Base-by-base conservation (phyloP, 2,329 filamentous ascomycete species). In the Neonectria ditissima region DNA sequence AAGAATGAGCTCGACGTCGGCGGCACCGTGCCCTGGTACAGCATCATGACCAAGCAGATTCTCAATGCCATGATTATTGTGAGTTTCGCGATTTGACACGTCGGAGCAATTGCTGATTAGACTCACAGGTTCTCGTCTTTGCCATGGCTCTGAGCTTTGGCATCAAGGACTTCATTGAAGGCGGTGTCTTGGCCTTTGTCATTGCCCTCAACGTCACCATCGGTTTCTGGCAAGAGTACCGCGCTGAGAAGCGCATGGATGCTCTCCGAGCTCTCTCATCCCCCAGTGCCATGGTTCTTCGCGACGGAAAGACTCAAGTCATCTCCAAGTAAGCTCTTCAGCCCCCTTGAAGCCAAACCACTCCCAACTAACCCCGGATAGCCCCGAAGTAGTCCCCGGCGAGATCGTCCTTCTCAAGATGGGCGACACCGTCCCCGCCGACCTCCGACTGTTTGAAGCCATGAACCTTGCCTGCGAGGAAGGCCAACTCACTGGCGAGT, bases 401-500 rank as follows among this genome's bases (percentile, higher is more conserved):
- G 91, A 94, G 66, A 83, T 93, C 60, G 82, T 90, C 63, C 80
- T 86, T 39, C 82, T 90, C 71, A 90, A 87, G 79, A 91, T 88
- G 78, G 91, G 91, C 63, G 91, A 93, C 76, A 92, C 90, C 4
- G 86, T 93, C 43, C 91, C 91, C 10, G 91, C 91, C 39, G 91
- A 94, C 73, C 77, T 93, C 43, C 88, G 90, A 58, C 78, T 91
- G 20, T 85, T 92, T 69, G 89, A 93, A 72, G 87, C 86, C 63
- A 92, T 94, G 86, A 95, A 96, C 76, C 84, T 94, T 48, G 88
- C 89, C 65, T 93, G 91, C 73, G 93, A 97, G 70, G 91, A 94
- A 77, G 89, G 90, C 48, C 88, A 91, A 53, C 84, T 94, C 47
- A 94, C 92, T 7, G 92, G 92, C 73, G 92, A 94, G 77, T 91